Evolutionary conservation across 2,329 filamentous ascomycete genomes (phyloP).

Genomic region (Fusarium sp.): DNA sequence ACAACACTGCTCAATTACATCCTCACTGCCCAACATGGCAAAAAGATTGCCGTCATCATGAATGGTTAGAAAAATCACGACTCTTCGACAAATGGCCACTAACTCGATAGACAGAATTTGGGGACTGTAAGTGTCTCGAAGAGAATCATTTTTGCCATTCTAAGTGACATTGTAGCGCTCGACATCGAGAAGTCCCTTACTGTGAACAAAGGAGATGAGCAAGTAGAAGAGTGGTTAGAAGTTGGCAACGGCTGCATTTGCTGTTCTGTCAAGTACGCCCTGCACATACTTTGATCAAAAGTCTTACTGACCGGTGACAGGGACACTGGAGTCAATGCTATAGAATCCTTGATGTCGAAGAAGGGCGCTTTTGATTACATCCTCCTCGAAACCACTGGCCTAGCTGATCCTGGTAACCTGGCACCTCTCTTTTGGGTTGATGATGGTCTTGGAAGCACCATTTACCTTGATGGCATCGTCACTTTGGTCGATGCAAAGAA

Average conservation of each 20-base stretch:
- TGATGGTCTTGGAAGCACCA: conserved; percentile 91
- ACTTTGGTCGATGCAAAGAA: conserved; percentile 97
- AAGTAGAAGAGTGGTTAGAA: conserved; percentile 94
- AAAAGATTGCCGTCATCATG: conserved; percentile 97
- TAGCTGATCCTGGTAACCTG: conserved; percentile 95
- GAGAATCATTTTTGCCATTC: conserved; percentile 3
- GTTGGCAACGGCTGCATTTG: conserved; percentile 97
- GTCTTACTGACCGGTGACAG: conserved; percentile 58
- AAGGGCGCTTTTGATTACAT: conserved; percentile 98
- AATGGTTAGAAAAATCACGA: conserved; percentile 68
- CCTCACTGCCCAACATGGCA: conserved; percentile 92
- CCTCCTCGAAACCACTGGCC: conserved; percentile 92
- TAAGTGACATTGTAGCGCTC: conserved; percentile 67
- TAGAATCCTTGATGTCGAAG: conserved; percentile 95
- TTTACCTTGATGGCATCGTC: conserved; percentile 96
- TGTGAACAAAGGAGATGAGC: conserved; percentile 83
- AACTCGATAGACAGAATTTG: conserved; percentile 72
- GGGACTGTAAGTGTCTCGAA: conserved; percentile 71
- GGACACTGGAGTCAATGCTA: conserved; percentile 92
- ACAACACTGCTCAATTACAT: conserved; percentile 97
- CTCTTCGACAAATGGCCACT: conserved; percentile 22
- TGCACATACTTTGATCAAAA: too few relatives aligned
- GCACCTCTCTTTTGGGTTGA: conserved; percentile 98
- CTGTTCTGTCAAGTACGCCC: conserved; percentile 87
- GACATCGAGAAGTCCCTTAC: conserved; percentile 98